Base-by-base conservation (phyloP, 176 grass and related monocot genomes). In the Eragrostis nindensis region DNA sequence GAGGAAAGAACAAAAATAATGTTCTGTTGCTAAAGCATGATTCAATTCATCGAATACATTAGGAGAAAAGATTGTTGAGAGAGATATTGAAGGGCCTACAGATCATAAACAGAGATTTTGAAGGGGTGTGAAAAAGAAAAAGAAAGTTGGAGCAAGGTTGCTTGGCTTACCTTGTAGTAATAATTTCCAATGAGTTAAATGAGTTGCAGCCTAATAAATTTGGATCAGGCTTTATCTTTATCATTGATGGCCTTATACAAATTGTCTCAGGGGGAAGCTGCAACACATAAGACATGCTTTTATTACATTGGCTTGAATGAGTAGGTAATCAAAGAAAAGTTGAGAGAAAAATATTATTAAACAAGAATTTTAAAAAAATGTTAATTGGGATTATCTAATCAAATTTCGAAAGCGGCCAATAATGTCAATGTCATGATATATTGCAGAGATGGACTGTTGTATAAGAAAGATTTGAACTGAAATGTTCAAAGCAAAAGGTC, bases 131-230 rank as follows among this genome's bases (percentile, higher is more conserved):
- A 8, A 19, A 55, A 55, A n/a, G 52, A 55, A n/a, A 55, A 21
- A 12, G 29, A 29, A 62, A 62, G 1, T 26, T 24, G 24, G 24
- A 9, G 66, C 40, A 18, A 65, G 5, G 41, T 65, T 70, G 47
- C n/a, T 18, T 38, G n/a, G n/a, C n/a, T n/a, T n/a, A n/a, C n/a
- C n/a, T 94, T 46, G 86, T 85, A 6, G 83, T 66, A 49, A 92
- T 66, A 69, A 94, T 61, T 86, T 94, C 92, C 22, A 94, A 87
- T 48, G 91, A 94, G 83, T 94, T 87, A 66, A 84, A 68, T 68
- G 76, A 75, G 40, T 76, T 12, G 3, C 29, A 72, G 29, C 83
- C 79, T 25, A 56, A 75, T 52, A 86, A 74, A 43, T 68, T 78
- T 77, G 77, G 61, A 71, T 92, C 76, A 22, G 54, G 12, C 17